Evolutionary conservation across 441 rosid species (phyloP).

Genomic region (Corymbia calophylla): DNA sequence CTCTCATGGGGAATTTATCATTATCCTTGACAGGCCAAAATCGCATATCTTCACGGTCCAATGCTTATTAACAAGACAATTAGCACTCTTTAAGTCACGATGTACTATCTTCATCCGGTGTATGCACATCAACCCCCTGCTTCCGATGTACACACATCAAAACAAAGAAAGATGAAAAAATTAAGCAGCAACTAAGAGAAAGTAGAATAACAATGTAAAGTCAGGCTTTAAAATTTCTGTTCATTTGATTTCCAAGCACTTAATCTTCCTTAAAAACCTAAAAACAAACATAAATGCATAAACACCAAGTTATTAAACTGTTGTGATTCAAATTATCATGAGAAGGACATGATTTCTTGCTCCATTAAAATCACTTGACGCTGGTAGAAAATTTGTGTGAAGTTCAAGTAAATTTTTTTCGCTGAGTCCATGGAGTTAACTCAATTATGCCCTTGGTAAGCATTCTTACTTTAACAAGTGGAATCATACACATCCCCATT

Average conservation of each 20-base stretch:
- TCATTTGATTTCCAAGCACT: background rate
- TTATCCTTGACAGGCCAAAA: slow-evolving; percentile 87
- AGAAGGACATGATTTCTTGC: background rate
- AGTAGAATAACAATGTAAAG: background rate
- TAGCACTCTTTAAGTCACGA: slow-evolving; percentile 91
- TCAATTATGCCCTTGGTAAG: background rate
- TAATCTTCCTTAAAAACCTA: background rate
- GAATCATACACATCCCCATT: background rate
- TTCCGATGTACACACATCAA: background rate
- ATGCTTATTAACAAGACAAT: slow-evolving; percentile 84
- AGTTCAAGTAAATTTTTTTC: background rate
- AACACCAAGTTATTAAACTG: background rate
- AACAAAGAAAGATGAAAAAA: background rate
- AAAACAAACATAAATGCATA: background rate
- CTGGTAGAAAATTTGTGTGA: background rate
- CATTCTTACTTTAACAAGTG: background rate
- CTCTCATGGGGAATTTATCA: slow-evolving; percentile 61
- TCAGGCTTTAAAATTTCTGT: background rate
- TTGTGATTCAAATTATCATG: background rate
- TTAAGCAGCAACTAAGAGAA: background rate
- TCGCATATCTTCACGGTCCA: slow-evolving; percentile 88
- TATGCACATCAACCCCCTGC: slow-evolving; percentile 93
- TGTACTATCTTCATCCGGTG: slow-evolving; percentile 96
- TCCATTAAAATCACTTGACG: background rate
- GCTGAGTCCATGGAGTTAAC: background rate